These are phyloP conservation scores for Trypanosoma vivax DNA, from an alignment of 208 protist species.

Conservation along the genomic window DNA sequence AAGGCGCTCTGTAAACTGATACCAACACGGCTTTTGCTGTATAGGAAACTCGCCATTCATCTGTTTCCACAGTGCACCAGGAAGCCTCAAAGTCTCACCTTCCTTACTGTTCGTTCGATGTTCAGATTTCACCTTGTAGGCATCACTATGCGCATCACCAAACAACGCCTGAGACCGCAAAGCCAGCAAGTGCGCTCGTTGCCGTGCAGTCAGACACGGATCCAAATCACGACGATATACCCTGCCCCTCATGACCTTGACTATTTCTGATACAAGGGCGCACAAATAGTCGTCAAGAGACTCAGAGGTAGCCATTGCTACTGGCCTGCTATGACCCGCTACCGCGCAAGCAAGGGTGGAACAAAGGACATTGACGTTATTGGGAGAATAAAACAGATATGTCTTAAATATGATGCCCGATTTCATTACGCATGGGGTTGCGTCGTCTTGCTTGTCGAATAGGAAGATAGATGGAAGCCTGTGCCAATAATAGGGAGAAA, in stretches of 20 bases:
- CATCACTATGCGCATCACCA: constrained; percentile 45
- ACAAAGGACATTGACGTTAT: too few species aligned
- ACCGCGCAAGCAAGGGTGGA: too few species aligned
- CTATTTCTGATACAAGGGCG: constrained; percentile 24
- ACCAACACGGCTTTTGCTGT: constrained; percentile 33
- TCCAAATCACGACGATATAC: constrained; percentile 26
- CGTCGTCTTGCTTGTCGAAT: too few species aligned
- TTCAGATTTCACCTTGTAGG: background rate
- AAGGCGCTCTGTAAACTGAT: constrained; percentile 47
- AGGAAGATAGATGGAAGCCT: too few species aligned
- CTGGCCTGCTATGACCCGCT: too few species aligned
- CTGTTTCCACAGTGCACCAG: too few species aligned
- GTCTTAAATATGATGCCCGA: too few species aligned
- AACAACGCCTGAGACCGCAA: constrained; percentile 61
- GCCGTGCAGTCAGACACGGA: constrained; percentile 17
- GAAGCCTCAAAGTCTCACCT: background rate
- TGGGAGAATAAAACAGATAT: too few species aligned
- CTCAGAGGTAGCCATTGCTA: background rate
- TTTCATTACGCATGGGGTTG: too few species aligned
- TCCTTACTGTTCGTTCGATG: background rate
- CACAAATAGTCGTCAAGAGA: background rate
- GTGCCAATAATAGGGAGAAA: too few species aligned
- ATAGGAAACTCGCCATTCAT: background rate
- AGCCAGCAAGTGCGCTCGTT: constrained; percentile 45
- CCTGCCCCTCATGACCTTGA: constrained; percentile 30